Conservation (phyloP, 805 yeast species). For the Pichia scutulata region DNA sequence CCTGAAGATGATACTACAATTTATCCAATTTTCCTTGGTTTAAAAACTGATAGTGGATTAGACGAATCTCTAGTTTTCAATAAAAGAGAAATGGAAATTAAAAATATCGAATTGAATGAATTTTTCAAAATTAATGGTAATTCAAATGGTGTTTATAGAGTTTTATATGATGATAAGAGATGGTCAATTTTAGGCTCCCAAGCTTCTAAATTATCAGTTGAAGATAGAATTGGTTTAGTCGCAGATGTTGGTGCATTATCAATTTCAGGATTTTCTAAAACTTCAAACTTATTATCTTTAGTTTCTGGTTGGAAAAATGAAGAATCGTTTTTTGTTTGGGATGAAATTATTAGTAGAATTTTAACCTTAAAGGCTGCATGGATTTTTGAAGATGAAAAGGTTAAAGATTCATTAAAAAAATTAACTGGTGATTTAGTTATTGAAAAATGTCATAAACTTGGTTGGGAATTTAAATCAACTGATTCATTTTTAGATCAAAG, state of each 20-base stretch:
- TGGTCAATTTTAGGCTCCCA: conserved; percentile 32
- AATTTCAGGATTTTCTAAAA: conserved; percentile 37
- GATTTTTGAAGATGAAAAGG: conserved; percentile 33
- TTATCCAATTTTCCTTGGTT: conserved; percentile 50
- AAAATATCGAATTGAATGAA: conserved; percentile 13
- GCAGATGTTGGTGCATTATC: conserved; percentile 49
- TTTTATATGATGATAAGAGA: conserved; percentile 37
- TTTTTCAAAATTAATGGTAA: conserved; percentile 46
- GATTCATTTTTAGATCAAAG: conserved; percentile 40
- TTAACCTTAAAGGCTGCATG: conserved; percentile 25
- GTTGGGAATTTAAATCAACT: conserved; percentile 81
- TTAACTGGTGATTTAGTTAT: conserved; percentile 27
- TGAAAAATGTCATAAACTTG: conserved; percentile 38
- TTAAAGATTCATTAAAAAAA: conserved; percentile 25
- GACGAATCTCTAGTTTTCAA: conserved; percentile 25
- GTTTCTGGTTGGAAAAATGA: conserved; percentile 33
- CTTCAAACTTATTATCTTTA: conserved; percentile 40
- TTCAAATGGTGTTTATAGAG: conserved; percentile 47
- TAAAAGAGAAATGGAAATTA: conserved; percentile 16
- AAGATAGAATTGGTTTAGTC: conserved; percentile 48
- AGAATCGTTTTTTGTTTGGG: conserved; percentile 48
- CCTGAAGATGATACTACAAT: conserved; percentile 52
- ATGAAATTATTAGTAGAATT: conserved; percentile 41
- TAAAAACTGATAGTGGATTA: conserved; percentile 23
- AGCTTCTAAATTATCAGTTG: conserved; percentile 35